phyloP scores from a whole-genome alignment of 192 early-diverging fungal species.

The Coemansia sp. region DNA sequence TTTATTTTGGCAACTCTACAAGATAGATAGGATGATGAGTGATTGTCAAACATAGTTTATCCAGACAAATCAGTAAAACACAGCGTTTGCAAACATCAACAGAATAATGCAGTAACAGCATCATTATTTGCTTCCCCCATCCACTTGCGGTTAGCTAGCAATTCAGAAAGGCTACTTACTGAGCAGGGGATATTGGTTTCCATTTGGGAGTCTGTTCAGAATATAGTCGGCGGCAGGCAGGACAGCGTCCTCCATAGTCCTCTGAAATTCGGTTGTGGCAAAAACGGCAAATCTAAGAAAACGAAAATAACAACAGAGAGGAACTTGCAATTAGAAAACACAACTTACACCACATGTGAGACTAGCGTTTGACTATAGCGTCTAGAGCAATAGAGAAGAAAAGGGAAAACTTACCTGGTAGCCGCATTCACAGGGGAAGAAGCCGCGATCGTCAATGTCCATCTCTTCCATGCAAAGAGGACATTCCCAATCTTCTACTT shows the following conservation, averaged over 20 bases:
- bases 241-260: constrained; percentile 88
- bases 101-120: neutral
- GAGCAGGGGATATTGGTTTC: constrained; percentile 82
- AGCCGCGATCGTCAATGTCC: constrained; percentile 93
- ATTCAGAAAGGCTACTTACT: constrained; percentile 63
- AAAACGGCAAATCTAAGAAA: constrained; percentile 91
- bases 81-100: neutral
- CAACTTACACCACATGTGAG: neutral
- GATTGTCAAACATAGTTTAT: neutral
- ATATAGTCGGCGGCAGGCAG: constrained; percentile 90
- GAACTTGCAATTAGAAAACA: neutral
- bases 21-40: neutral
- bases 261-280: constrained; percentile 99
- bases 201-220: constrained; percentile 74
- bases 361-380: too few species aligned
- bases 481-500: constrained; percentile 94
- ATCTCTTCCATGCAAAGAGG: constrained; percentile 99
- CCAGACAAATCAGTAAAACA: neutral
- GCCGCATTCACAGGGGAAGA: constrained; percentile 96
- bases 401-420: constrained; percentile 88
- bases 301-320: neutral
- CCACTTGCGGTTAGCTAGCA: neutral
- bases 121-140: neutral
- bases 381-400: too few species aligned
- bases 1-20: neutral